Percentiles rank a stretch among this genome's conserved stretches.
Evolutionary conservation across 1,284 basidiomycete species (phyloP).

Genomic region (Ustilago xerochloae): DNA sequence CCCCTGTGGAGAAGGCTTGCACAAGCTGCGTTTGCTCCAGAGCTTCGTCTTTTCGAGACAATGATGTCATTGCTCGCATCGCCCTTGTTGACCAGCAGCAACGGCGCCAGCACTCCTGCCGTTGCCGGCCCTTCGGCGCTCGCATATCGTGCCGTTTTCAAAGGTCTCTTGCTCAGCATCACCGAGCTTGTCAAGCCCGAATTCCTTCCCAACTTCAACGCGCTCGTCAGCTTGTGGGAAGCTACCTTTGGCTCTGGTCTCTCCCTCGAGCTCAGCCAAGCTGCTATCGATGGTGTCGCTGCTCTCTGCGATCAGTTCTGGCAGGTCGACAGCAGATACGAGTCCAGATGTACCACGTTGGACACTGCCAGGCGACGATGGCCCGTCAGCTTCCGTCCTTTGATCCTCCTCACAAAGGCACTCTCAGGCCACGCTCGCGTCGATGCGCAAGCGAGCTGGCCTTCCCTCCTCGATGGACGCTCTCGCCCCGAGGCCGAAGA

Average conservation of each 20-base stretch:
- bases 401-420: constrained; percentile 79
- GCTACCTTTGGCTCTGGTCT: constrained; percentile 76
- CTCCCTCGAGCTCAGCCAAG: constrained; percentile 37
- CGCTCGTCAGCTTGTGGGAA: constrained; percentile 80
- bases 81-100: constrained; percentile 61
- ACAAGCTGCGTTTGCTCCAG: constrained; percentile 66
- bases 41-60: constrained; percentile 60
- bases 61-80: constrained; percentile 62
- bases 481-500: constrained; percentile 35
- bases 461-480: constrained; percentile 28
- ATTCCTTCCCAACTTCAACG: constrained; percentile 72
- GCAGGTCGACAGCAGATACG: constrained; percentile 76
- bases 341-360: constrained; percentile 75
- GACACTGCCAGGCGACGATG: constrained; percentile 83
- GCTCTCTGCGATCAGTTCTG: constrained; percentile 82
- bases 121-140: constrained; percentile 82
- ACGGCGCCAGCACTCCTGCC: constrained; percentile 64
- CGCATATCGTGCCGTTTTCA: constrained; percentile 83
- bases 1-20: constrained; percentile 68
- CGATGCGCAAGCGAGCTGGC: constrained; percentile 43
- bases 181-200: constrained; percentile 81
- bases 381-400: constrained; percentile 79
- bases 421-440: constrained; percentile 73
- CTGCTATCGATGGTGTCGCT: constrained; percentile 74
- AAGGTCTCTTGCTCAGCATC: constrained; percentile 76